phyloP scores from a whole-genome alignment of 345 rosid species.

The Eucalyptus pauciflora region DNA sequence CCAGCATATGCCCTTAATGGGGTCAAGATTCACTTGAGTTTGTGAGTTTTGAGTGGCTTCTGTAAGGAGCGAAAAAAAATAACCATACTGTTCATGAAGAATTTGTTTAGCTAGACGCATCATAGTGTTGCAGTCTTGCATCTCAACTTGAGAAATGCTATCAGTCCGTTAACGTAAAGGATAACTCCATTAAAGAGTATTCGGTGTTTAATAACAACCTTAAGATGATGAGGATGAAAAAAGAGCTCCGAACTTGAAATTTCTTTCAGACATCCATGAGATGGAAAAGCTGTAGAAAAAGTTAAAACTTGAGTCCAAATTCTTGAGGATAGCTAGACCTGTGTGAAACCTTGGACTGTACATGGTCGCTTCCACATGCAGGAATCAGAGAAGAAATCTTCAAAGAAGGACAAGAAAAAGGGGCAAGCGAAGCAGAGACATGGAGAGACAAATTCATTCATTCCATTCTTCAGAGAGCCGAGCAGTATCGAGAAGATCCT shows the following conservation, averaged over 20 bases:
- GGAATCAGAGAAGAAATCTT: slow-evolving; percentile 49
- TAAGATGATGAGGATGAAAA: not conserved
- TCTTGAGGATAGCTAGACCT: not conserved
- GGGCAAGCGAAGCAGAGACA: slow-evolving; percentile 42
- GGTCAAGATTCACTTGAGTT: not conserved
- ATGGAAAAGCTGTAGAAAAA: not conserved
- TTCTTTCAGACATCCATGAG: not conserved
- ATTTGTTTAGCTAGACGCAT: not conserved
- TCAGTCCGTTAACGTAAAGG: not conserved
- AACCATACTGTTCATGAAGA: not conserved
- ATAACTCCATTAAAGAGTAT: not conserved
- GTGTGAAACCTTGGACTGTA: not conserved
- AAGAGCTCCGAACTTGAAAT: not conserved
- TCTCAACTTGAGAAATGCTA: not conserved
- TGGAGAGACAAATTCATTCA: slow-evolving; percentile 70
- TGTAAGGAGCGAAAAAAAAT: not conserved
- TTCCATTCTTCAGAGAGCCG: slow-evolving; percentile 72
- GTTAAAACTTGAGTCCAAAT: not conserved
- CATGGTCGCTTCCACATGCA: slow-evolving; percentile 3
- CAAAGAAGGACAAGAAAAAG: slow-evolving; percentile 65
- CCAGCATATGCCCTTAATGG: not conserved
- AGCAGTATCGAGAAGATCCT: slow-evolving; percentile 93
- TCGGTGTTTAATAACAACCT: not conserved
- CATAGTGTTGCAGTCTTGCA: not conserved
- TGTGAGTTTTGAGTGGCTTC: not conserved